Evolutionary conservation across 768 basidiomycete genomes (phyloP).

Genomic region (Russula brevipes): DNA sequence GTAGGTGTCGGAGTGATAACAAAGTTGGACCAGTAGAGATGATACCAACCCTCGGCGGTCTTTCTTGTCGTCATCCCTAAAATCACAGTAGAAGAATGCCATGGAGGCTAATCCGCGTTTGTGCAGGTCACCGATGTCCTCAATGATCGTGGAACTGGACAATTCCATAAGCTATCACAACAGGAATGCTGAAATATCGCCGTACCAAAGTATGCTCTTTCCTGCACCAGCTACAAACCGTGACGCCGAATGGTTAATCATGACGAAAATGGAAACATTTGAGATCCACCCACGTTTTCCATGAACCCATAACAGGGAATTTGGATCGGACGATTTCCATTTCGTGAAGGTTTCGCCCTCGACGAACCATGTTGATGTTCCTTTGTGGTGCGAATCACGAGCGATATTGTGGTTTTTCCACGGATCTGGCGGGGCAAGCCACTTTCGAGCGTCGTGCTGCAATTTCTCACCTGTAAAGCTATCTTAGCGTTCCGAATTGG

Average conservation of each 20-base stretch:
- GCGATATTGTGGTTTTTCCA: neutral
- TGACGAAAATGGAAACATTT: neutral
- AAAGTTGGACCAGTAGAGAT: too few relatives aligned
- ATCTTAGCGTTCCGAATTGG: neutral
- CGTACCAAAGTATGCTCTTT: neutral
- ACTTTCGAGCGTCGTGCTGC: neutral
- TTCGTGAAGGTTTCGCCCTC: neutral
- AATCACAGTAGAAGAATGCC: too few relatives aligned
- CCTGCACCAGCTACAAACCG: neutral
- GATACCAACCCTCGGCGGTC: too few relatives aligned
- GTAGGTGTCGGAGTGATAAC: too few relatives aligned
- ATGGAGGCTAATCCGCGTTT: neutral
- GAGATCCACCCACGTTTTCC: neutral
- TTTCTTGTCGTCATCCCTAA: too few relatives aligned
- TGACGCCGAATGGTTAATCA: too few relatives aligned
- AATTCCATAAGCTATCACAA: neutral
- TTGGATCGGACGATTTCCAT: neutral
- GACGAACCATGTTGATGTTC: constrained; percentile 4
- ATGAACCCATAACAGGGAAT: neutral
- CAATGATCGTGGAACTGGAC: neutral
- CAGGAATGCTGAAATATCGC: neutral
- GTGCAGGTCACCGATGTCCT: neutral
- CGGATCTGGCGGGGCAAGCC: neutral
- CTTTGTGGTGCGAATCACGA: neutral
- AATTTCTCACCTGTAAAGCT: neutral